A percentile compares a stretch with the other conserved stretches of the same genome.
Evolutionary conservation across 805 yeast genomes (phyloP).

Genomic region (Torulaspora franciscae): DNA sequence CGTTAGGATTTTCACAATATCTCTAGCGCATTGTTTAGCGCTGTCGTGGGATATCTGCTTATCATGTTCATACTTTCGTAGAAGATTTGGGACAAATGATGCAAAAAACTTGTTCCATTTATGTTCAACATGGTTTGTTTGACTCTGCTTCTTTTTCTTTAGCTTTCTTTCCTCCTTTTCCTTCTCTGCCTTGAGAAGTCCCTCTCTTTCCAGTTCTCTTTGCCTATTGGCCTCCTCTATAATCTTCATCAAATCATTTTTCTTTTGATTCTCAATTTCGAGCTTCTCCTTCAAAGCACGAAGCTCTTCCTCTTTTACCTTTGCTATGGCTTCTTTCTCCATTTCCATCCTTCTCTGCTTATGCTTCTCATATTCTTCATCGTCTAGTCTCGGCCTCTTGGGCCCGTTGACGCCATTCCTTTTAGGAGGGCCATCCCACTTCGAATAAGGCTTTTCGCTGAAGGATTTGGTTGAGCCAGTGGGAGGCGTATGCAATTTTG

Average conservation of each 20-base stretch:
- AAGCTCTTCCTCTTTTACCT: conserved; percentile 25
- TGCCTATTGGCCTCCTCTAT: conserved; percentile 39
- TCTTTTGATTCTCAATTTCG: conserved; percentile 28
- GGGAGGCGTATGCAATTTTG: conserved; percentile 33
- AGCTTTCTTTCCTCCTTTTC: conserved; percentile 26
- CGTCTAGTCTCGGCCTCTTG: conserved; percentile 24
- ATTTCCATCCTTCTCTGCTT: conserved; percentile 28
- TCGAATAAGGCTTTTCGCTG: conserved; percentile 6
- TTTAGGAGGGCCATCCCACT: conserved; percentile 10
- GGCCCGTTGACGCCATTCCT: conserved; percentile 7
- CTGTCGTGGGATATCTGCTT: conserved; percentile 57
- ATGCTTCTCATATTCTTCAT: conserved; percentile 31
- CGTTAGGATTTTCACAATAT: conserved; percentile 61
- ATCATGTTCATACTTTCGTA: conserved; percentile 58
- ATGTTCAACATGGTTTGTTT: conserved; percentile 22
- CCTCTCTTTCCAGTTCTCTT: conserved; percentile 27
- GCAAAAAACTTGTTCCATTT: conserved; percentile 54
- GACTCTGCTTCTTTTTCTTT: conserved; percentile 17
- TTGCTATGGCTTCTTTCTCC: conserved; percentile 24
- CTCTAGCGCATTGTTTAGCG: conserved; percentile 72
- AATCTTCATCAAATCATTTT: conserved; percentile 34
- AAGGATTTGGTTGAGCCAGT: conserved; percentile 19
- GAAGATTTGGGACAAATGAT: conserved; percentile 67
- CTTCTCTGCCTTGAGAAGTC: conserved; percentile 13
- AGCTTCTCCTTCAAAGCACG: conserved; percentile 22